Evolutionary conservation across 768 basidiomycete species (phyloP).

Genomic region (Mycena filopes): DNA sequence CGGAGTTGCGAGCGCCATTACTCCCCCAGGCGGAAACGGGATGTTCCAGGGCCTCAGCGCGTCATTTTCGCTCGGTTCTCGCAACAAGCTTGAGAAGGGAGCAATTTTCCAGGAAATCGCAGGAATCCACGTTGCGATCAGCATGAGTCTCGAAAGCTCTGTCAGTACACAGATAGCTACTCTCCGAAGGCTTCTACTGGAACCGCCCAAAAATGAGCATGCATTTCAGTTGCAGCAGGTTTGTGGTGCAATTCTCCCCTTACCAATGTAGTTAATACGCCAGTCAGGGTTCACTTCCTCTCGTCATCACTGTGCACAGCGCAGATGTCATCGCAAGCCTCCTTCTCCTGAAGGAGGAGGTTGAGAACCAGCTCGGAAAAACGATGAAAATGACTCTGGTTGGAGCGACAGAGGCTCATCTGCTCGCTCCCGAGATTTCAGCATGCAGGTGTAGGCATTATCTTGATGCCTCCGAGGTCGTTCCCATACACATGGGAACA

Average conservation of each 20-base stretch:
- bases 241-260: constrained; percentile 49
- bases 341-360: constrained; percentile 70
- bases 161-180: constrained; percentile 76
- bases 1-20: constrained; percentile 72
- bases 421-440: constrained; percentile 79
- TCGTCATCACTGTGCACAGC: constrained; percentile 71
- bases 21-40: constrained; percentile 59
- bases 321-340: constrained; percentile 78
- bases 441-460: constrained; percentile 75
- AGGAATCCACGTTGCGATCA: constrained; percentile 71
- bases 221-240: constrained; percentile 55
- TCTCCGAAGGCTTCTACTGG: constrained; percentile 62
- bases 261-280: not conserved
- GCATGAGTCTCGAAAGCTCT: constrained; percentile 52
- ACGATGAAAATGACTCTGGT: constrained; percentile 60
- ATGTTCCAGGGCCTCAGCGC: constrained; percentile 68
- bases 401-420: constrained; percentile 74
- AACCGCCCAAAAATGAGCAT: constrained; percentile 50
- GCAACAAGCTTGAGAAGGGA: constrained; percentile 63
- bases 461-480: constrained; percentile 71
- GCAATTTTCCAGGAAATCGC: constrained; percentile 69
- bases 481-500: constrained; percentile 79
- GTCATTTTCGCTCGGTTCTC: constrained; percentile 65
- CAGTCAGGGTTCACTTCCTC: constrained; percentile 61
- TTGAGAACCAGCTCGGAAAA: constrained; percentile 55